Base-by-base conservation (phyloP, 2,329 filamentous ascomycete genomes). In the Curvularia lunata region DNA sequence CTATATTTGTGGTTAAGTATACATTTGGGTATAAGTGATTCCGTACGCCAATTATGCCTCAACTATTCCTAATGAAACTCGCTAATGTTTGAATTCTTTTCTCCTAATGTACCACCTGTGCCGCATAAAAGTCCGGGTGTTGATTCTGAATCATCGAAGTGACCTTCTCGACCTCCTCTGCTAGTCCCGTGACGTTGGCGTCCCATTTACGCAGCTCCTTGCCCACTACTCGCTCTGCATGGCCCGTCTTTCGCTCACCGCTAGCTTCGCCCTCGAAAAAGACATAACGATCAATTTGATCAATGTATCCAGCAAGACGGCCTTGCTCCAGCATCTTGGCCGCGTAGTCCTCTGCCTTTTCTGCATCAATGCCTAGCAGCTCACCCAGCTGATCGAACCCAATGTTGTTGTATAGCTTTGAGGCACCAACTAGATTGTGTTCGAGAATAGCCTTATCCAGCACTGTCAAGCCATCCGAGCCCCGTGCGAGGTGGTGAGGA, bases 311-410 rank as follows among this genome's bases (percentile, higher is more conserved):
- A 3, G 89, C 86, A 50, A 99, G 79, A 30, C 95, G 87, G 9
- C 91, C 92, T 77, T 97, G 93, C 81, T 98, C 93, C 68, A 99
- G 91, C 95, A 99, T 99, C 67, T 87, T 85, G 4, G 94, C 92
- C 12, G 94, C 95, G 52, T 95, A 97, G 57, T 90, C 88, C 81
- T 99, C 95, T 3, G 94, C 94, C 75, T 88, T 90, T 50, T 91
- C 90, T 0, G 86, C 86, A 57, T 91, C 86, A 4, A 97, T 83
- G 0, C 91, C 92, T 13, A 99, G 81, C 37, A 97, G 83, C 38
- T 83, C 80, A 0, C 89, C 95, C 1, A 99, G 83, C 25, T 88
- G 88, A 56, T 90, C 88, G 65, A 84, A 73, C 59, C 81, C 65
- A 71, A 86, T 78, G 75, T 85, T 79, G 69, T 80, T 65, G 77